These are phyloP conservation scores for Colletotrichum australisinense DNA, from an alignment of 2,329 filamentous ascomycete genomes.

Conservation along the genomic window DNA sequence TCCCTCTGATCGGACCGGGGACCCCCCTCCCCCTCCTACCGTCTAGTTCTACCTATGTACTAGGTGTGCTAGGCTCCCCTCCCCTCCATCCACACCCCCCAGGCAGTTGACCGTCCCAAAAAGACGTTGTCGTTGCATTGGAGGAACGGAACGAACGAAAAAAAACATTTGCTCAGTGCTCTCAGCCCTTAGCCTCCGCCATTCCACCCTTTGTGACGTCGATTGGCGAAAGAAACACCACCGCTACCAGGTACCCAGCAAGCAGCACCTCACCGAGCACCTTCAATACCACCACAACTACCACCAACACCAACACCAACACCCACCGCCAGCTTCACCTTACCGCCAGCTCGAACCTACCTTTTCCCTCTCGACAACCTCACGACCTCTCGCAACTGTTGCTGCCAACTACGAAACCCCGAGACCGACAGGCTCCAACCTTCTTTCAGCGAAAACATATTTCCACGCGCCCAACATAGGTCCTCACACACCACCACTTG, in stretches of 20 bases:
- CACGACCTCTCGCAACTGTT: background rate
- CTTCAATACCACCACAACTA: background rate
- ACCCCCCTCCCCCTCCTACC: background rate
- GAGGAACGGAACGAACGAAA: background rate
- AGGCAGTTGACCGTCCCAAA: background rate
- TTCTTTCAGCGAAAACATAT: background rate
- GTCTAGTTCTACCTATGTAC: too few species aligned
- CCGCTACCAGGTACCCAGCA: background rate
- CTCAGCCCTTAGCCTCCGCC: constrained; percentile 13
- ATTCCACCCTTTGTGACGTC: constrained; percentile 27
- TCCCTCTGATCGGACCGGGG: background rate
- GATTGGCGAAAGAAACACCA: constrained; percentile 24
- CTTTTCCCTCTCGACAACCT: background rate
- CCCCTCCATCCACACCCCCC: background rate
- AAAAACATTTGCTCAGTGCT: constrained; percentile 14
- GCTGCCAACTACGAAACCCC: background rate
- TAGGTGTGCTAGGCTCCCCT: background rate
- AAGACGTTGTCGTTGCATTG: background rate
- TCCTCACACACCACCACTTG: constrained; percentile 1
- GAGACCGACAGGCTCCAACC: background rate
- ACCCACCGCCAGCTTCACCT: background rate
- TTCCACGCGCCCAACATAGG: background rate
- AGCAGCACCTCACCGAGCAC: background rate
- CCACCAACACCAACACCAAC: too few species aligned
- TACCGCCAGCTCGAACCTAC: background rate